A percentile compares a stretch with the other conserved stretches of the same genome.
These are phyloP conservation scores for Rhodosorus marinus DNA, from an alignment of 23 red algal genomes.

Conservation along the genomic window DNA sequence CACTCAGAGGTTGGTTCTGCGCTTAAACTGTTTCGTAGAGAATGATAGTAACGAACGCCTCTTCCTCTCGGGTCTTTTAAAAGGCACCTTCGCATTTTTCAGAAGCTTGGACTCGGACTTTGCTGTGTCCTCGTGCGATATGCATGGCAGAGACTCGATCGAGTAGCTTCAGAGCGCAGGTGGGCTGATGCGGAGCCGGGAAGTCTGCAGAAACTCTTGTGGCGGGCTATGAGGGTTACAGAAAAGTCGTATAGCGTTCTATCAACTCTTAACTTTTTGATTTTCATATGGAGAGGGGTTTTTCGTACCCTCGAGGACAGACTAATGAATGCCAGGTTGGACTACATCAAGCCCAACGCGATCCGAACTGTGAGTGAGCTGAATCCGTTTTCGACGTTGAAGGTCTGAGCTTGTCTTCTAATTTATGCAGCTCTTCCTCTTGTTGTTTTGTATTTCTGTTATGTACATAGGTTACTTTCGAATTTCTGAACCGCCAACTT, in stretches of 20 bases:
- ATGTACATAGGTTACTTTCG: too few species aligned
- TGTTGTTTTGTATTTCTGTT: too few species aligned
- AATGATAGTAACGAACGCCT: not conserved
- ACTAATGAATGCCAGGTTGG: conserved; percentile 2
- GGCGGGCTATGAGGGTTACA: not conserved
- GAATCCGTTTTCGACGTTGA: too few species aligned
- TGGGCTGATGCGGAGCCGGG: not conserved
- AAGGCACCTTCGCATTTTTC: not conserved
- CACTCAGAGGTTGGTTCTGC: not conserved
- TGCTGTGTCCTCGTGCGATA: not conserved
- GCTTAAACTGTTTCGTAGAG: not conserved
- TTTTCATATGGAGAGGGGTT: conserved; percentile 13
- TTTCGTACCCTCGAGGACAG: conserved; percentile 8
- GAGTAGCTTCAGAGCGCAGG: not conserved
- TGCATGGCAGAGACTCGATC: conserved; percentile 1
- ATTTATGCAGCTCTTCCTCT: too few species aligned
- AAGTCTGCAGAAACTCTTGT: not conserved
- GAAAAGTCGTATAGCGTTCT: not conserved
- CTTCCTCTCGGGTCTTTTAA: not conserved
- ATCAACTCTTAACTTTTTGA: conserved; percentile 3
- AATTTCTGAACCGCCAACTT: conserved; percentile 19
- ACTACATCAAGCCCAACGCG: not conserved
- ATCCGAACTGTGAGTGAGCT: conserved; percentile 4
- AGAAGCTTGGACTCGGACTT: not conserved
- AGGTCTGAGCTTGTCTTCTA: too few species aligned